Evolutionary conservation across 2,329 filamentous ascomycete genomes (phyloP), one percentile per base, ranked within the genome.

Genomic region (Colletotrichum ledebouriae): DNA sequence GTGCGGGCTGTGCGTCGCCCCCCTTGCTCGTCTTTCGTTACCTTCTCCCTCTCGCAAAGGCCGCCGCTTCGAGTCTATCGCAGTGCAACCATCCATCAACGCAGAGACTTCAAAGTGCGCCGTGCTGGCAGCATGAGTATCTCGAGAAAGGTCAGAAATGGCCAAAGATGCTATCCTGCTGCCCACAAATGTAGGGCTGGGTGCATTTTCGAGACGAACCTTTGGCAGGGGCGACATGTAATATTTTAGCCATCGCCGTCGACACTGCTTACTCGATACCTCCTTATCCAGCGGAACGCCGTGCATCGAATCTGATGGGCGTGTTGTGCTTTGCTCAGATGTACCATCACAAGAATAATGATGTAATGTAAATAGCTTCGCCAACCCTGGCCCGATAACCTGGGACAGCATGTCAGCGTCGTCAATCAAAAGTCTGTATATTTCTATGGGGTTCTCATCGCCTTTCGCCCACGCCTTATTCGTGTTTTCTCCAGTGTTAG

Each of bases 281-380:
- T 22, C 39, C 34, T 29, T 29, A 9, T 29, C 29, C 29, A 42
- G 52, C 42, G n/a, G 20, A 49, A 41, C 37, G 53, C 22, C 39
- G 53, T 44, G 53, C 53, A 57, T 44, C 39, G 15, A 42, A 29
- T 57, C 20, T 22, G 25, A 57, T 33, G 20, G 53, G 37, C 53
- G 42, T 25, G 39, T 34, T 25, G 39, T 56, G 57, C 44, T 42
- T 44, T 25, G 44, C 13, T 4, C 41, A 50, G 25, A 17, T 59
- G 57, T 50, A 59, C 57, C 12, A 59, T 39, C 57, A 59, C 20
- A 41, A 59, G 17, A 49, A 25, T 59, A 59, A 59, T 59, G 20
- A 50, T 59, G 44, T 59, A 59, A 59, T 59, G 57, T 59, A 59
- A 59, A 59, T 59, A 59, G 57, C 34, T 25, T 39, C 42, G 44